A percentile compares a stretch with the other conserved stretches of the same genome.
phyloP scores from a whole-genome alignment of 345 rosid species.

The Diplotaxis tenuifolia region DNA sequence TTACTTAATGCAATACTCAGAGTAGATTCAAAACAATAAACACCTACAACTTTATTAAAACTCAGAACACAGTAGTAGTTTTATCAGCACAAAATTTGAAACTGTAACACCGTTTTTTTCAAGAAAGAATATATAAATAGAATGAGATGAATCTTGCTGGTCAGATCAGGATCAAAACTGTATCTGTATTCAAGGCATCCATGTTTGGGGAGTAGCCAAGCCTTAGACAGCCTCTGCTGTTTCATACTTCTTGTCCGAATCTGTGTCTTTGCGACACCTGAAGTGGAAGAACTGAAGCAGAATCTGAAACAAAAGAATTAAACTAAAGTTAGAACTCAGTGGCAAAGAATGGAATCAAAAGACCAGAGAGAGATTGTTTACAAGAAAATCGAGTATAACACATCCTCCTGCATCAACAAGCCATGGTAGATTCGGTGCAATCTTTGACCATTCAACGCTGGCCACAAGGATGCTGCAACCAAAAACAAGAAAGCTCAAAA shows the following conservation, averaged over 20 bases:
- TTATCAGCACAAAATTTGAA: neutral
- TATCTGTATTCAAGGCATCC: slow-evolving; percentile 21
- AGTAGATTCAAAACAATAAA: neutral
- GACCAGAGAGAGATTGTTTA: slow-evolving; percentile 32
- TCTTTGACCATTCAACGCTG: slow-evolving; percentile 59
- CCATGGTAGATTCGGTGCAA: slow-evolving; percentile 80
- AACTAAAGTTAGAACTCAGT: slow-evolving; percentile 19
- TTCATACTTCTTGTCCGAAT: slow-evolving; percentile 27
- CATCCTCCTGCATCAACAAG: slow-evolving; percentile 87
- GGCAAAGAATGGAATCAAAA: neutral
- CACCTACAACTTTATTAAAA: slow-evolving; percentile 3
- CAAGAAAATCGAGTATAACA: slow-evolving; percentile 69
- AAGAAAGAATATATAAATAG: neutral
- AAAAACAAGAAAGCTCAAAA: slow-evolving; percentile 4
- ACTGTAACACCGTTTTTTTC: neutral
- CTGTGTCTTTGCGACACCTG: slow-evolving; percentile 35
- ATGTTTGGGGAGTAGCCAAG: slow-evolving; percentile 7
- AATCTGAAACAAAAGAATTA: slow-evolving; percentile 49
- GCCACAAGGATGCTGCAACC: slow-evolving; percentile 60
- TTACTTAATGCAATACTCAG: neutral
- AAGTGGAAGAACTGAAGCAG: slow-evolving; percentile 67
- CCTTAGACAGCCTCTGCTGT: slow-evolving; percentile 17
- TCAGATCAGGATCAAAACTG: slow-evolving; percentile 28
- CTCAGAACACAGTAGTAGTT: slow-evolving; percentile 3
- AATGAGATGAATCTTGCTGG: slow-evolving; percentile 19